A percentile compares a stretch with the other conserved stretches of the same genome.
phyloP scores from a whole-genome alignment of 164 flowering plant genomes.

The Piper longum region DNA sequence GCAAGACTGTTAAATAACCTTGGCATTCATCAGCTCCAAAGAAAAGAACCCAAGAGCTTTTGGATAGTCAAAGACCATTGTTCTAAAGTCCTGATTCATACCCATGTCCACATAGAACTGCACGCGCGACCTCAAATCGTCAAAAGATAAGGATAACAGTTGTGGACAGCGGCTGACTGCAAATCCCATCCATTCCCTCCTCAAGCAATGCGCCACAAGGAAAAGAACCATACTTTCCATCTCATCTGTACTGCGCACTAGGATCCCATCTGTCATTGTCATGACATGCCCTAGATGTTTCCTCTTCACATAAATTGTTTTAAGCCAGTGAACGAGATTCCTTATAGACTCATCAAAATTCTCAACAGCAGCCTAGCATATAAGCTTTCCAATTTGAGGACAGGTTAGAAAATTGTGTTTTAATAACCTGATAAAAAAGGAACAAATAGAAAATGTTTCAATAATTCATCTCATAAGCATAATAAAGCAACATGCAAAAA shows the following conservation, averaged over 20 bases:
- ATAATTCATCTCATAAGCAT: not conserved
- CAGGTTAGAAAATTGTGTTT: conserved; percentile 77
- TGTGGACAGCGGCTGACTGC: conserved; percentile 65
- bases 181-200: conserved; percentile 84
- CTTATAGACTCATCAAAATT: conserved; percentile 35
- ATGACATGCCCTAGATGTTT: conserved; percentile 44
- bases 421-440: conserved; percentile 52
- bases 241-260: conserved; percentile 41
- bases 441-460: not conserved
- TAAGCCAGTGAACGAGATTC: conserved; percentile 51
- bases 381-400: conserved; percentile 69
- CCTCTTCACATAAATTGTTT: conserved; percentile 59
- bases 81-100: conserved; percentile 76
- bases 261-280: conserved; percentile 36
- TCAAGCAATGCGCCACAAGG: conserved; percentile 65
- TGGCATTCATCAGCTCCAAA: conserved; percentile 69
- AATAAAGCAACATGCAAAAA: not conserved
- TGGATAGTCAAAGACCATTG: conserved; percentile 85
- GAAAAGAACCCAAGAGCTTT: conserved; percentile 57
- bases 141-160: conserved; percentile 43
- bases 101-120: conserved; percentile 69
- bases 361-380: conserved; percentile 43
- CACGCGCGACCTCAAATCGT: conserved; percentile 55
- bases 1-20: conserved; percentile 32
- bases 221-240: conserved; percentile 50